Base-by-base conservation (phyloP, 2,329 filamentous ascomycete genomes). In the Arthrocladium fulminans region DNA sequence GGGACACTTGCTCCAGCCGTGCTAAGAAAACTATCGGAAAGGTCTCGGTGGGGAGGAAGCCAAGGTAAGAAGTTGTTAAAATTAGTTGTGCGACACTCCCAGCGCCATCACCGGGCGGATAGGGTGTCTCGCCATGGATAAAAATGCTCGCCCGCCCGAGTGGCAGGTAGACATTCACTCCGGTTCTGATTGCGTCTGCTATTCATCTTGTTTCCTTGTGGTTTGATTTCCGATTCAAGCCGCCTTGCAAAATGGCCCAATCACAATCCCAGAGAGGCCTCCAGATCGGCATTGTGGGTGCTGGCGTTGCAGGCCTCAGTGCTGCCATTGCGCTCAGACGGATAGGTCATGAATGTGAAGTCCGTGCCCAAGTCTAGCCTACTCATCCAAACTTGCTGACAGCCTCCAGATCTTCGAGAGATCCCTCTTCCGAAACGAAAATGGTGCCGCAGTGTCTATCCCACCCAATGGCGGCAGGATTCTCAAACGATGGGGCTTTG, bases 251-350 rank as follows among this genome's bases (percentile, higher is more conserved):
- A 23, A 30, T 20, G 54, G 51, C 24, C 5, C 47, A 45, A 44
- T 3, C 25, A 49, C 29, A 37, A 10, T 23, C 29, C 20, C 17
- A 35, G 27, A 41, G 40, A 32, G 42, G 45, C 17, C 50, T 58
- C 8, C 45, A 54, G 32, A 51, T 57, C 34, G 55, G 55, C 23
- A 54, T 66, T 3, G 54, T 65, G 24, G 64, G 63, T 1, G 64
- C 63, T 7, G 63, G 63, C 2, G 62, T 66, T 45, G 61, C 63
- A 25, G 63, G 63, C 5, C 53, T 66, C 5, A 56, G 56, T 7
- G 59, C 63, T 2, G 63, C 63, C 3, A 64, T 65, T 50, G 62
- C 61, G 2, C 44, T 65, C 3, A 57, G 62, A 27, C 61, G 59
- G 39, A 59, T 62, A 23, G 63, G 63, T 0, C 62, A 65, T 51